Evolutionary conservation across 805 yeast species (phyloP).

Genomic region (Saccharomycopsis capsularis): DNA sequence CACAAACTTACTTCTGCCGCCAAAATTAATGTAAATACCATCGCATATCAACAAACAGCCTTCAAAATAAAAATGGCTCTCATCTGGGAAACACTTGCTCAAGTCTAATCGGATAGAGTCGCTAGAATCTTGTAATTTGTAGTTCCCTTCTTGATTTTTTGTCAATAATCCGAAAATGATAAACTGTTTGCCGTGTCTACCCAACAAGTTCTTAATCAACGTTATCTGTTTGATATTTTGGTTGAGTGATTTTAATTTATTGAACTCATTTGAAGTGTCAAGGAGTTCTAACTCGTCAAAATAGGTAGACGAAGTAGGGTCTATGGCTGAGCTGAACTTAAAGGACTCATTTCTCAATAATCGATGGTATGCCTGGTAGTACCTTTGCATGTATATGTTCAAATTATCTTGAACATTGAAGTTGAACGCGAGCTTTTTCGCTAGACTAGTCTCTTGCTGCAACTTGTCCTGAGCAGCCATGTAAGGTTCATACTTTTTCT

Average conservation of each 20-base stretch:
- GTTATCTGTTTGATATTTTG: constrained; percentile 40
- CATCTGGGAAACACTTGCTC: constrained; percentile 52
- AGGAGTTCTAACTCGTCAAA: constrained; percentile 17
- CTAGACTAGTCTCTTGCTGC: constrained; percentile 9
- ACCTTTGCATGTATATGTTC: constrained; percentile 46
- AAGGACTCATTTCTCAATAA: constrained; percentile 57
- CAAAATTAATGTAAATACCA: constrained; percentile 72
- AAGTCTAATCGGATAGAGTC: constrained; percentile 67
- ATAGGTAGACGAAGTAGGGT: constrained; percentile 30
- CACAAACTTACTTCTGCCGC: constrained; percentile 50
- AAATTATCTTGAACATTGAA: constrained; percentile 28
- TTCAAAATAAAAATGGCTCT: constrained; percentile 56
- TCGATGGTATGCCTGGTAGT: constrained; percentile 59
- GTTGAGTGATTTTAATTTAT: constrained; percentile 21
- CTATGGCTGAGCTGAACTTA: constrained; percentile 44
- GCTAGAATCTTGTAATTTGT: constrained; percentile 73
- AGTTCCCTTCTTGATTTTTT: constrained; percentile 56
- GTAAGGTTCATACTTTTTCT: constrained; percentile 50
- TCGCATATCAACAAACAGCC: constrained; percentile 80
- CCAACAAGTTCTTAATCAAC: constrained; percentile 74
- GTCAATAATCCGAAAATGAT: constrained; percentile 71
- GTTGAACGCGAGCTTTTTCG: constrained; percentile 12
- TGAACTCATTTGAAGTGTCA: constrained; percentile 8
- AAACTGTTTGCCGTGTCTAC: constrained; percentile 73
- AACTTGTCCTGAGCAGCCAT: constrained; percentile 9